A percentile compares a stretch with the other conserved stretches of the same genome.
Evolutionary conservation across 176 grass and related monocot species (phyloP).

Genomic region (Miscanthus lutarioriparius): DNA sequence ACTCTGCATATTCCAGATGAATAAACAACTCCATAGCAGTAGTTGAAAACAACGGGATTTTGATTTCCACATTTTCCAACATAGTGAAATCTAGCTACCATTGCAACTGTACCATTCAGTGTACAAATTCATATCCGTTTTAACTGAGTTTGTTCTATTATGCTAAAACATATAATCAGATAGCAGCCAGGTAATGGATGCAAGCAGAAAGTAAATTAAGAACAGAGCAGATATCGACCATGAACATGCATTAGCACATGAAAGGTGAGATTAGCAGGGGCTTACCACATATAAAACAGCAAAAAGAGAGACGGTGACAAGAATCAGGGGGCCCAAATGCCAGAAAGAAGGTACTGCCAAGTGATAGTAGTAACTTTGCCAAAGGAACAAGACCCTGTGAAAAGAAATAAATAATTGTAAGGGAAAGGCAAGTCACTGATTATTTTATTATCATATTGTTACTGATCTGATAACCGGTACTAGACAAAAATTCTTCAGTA

Average conservation of each 20-base stretch:
- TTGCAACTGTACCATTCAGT: too few species aligned
- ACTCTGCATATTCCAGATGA: background rate
- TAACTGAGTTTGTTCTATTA: background rate
- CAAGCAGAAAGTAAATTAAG: background rate
- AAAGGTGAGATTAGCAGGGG: background rate
- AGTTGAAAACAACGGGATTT: too few species aligned
- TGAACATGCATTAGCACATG: background rate
- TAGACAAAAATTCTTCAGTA: too few species aligned
- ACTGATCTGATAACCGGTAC: too few species aligned
- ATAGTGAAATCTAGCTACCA: too few species aligned
- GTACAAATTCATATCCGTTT: too few species aligned
- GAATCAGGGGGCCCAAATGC: constrained; percentile 79
- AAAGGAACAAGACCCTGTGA: constrained; percentile 32
- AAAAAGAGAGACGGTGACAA: constrained; percentile 64
- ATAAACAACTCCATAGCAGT: background rate
- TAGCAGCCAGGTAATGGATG: background rate
- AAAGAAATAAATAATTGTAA: too few species aligned
- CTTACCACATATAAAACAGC: constrained; percentile 80
- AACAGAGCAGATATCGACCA: background rate
- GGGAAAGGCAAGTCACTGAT: too few species aligned
- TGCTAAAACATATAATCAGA: background rate
- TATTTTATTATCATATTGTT: too few species aligned
- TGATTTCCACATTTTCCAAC: too few species aligned
- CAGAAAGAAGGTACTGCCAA: constrained; percentile 85
- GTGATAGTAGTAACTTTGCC: constrained; percentile 74